A percentile compares a stretch with the other conserved stretches of the same genome.
phyloP scores from a whole-genome alignment of 805 yeast species.

The Schwanniomyces polymorphus region DNA sequence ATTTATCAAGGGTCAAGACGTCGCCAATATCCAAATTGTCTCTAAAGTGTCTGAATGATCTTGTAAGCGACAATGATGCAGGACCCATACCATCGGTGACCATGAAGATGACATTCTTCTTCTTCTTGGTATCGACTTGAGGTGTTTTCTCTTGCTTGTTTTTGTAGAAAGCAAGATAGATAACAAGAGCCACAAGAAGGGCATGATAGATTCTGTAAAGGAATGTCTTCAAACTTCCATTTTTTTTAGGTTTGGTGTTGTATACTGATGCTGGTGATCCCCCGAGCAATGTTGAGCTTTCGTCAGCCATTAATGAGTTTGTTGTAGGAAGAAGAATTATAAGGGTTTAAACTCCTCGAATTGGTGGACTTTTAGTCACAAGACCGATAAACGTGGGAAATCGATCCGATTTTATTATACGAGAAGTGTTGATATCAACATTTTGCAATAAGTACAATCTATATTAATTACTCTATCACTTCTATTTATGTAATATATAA shows the following conservation, averaged over 20 bases:
- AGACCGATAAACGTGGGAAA: not conserved
- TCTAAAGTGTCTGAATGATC: conserved; percentile 68
- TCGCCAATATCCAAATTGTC: conserved; percentile 56
- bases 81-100: conserved; percentile 98
- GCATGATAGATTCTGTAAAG: not conserved
- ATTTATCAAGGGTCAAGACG: conserved; percentile 60
- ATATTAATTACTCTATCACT: not conserved
- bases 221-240: not conserved
- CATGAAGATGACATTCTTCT: conserved; percentile 80
- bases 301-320: conserved; percentile 2
- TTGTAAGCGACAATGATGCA: conserved; percentile 74
- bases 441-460: too few species aligned
- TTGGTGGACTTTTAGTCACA: not conserved
- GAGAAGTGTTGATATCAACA: too few species aligned
- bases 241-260: conserved; percentile 6
- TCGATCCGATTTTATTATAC: too few species aligned
- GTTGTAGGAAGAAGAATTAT: not conserved
- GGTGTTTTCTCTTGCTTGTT: not conserved
- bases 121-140: conserved; percentile 24
- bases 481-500: not conserved
- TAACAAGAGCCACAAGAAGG: conserved; percentile 3
- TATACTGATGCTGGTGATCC: conserved; percentile 4
- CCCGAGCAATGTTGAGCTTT: conserved; percentile 5
- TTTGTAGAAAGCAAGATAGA: not conserved
- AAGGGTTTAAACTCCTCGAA: not conserved